Evolutionary conservation across 2,329 filamentous ascomycete species (phyloP), one percentile per base, ranked within the genome.

Genomic region (Aspergillus niger): DNA sequence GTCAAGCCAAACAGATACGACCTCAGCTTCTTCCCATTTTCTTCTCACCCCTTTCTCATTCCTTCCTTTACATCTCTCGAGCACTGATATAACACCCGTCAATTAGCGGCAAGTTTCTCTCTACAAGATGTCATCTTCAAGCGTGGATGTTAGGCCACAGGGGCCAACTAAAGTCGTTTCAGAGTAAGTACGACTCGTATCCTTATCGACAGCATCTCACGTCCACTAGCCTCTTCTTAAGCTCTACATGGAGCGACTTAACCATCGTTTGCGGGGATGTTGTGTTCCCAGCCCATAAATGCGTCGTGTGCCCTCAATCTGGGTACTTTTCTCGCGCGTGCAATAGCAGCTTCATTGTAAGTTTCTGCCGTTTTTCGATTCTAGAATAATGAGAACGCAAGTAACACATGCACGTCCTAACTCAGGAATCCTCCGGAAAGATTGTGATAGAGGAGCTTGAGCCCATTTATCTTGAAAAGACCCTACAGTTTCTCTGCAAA

Each of bases 281-380:
- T 15, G 24, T n/a, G 3, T 59, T 55, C 15, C 51, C 50, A 2
- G 57, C 51, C 0, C 57, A 59, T 36, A 26, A 51, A 49, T 48
- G 44, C 15, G 26, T 59, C 10, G 32, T 59, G 17, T 59, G 57
- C n/a, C 28, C 15, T 0, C 50, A 48, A 3, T 59, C 51, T 1
- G 20, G n/a, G 11, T 59, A 59, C 17, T 59, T 59, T 17, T 17
- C 39, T 6, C 57, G 32, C 8, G 51, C 51, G 5, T 59, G 57
- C 39, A 13, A 44, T 20, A n/a, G 41, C 2, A 24, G 22, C 5
- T 44, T 44, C 10, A 24, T 36, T 1, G 32, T 36, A 15, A 13
- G 41, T 44, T 11, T 20, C 8, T 11, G 5, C 17, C 8, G 20
- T 2, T 4, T 11, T 2, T 20, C 15, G 4, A 20, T 20, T 6